A percentile compares a stretch with the other conserved stretches of the same genome.
Conservation (phyloP, 2,329 filamentous ascomycete genomes). For the Epichloe typhina region DNA sequence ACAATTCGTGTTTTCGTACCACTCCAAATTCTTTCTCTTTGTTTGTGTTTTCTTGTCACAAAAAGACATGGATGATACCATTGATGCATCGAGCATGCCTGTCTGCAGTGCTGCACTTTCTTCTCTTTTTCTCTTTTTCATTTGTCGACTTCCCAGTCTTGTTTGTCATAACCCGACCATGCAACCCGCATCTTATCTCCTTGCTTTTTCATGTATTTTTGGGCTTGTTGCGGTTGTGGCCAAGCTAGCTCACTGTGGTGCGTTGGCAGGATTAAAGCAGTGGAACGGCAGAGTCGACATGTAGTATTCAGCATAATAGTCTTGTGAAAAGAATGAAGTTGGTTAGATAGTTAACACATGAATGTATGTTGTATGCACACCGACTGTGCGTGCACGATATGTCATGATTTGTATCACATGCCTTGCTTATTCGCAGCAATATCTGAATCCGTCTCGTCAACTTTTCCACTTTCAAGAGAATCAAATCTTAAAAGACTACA, state of each 20-base stretch:
- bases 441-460: no score
- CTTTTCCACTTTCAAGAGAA: no score
- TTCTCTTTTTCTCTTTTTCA: slow-evolving; percentile 11
- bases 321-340: background rate
- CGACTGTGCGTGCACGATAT: no score
- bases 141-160: slow-evolving; percentile 8
- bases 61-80: slow-evolving; percentile 30
- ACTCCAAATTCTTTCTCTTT: slow-evolving; percentile 11
- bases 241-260: background rate
- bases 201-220: background rate
- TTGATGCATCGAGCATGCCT: slow-evolving; percentile 23
- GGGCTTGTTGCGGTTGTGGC: background rate
- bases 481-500: no score
- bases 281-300: background rate
- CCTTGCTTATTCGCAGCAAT: no score
- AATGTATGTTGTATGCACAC: background rate
- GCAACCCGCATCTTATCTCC: background rate
- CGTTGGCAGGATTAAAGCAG: background rate
- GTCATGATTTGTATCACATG: no score
- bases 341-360: background rate
- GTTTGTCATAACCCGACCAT: slow-evolving; percentile 1
- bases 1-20: background rate
- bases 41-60: slow-evolving; percentile 18
- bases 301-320: background rate
- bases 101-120: slow-evolving; percentile 13